A percentile compares a stretch with the other conserved stretches of the same genome.
Conservation (phyloP, 257 asterid species). For the Solanum commersonii region DNA sequence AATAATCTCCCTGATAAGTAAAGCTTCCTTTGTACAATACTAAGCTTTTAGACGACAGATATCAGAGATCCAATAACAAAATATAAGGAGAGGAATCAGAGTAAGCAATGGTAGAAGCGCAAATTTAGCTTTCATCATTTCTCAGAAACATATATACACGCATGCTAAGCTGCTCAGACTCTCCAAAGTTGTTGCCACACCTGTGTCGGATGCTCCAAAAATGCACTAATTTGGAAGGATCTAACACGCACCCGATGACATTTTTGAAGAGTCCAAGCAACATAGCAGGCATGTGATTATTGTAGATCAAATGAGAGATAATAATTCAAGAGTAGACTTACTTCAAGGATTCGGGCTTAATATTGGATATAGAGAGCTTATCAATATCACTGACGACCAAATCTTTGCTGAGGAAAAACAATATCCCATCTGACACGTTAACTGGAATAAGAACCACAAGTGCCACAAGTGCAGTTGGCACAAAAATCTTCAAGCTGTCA, state of each 20-base stretch:
- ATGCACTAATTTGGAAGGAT: too few species aligned
- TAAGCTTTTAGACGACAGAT: not conserved
- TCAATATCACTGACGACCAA: conserved; percentile 91
- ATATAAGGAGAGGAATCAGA: not conserved
- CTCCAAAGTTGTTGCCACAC: too few species aligned
- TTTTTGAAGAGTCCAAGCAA: too few species aligned
- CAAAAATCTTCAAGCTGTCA: conserved; percentile 72
- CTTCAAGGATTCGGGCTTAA: conserved; percentile 67
- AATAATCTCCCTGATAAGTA: not conserved
- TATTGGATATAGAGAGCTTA: conserved; percentile 94
- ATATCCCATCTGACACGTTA: conserved; percentile 64
- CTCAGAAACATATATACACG: not conserved
- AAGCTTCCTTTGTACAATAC: not conserved
- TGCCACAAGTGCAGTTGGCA: conserved; percentile 70
- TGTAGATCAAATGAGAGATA: not conserved
- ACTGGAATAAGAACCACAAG: conserved; percentile 89
- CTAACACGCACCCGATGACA: too few species aligned
- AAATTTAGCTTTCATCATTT: not conserved
- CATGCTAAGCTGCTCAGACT: not conserved
- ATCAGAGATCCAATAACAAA: not conserved
- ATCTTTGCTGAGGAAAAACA: conserved; percentile 58
- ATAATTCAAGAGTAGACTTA: conserved; percentile 25
- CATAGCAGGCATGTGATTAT: not conserved
- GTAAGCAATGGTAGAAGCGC: not conserved
- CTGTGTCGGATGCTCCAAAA: too few species aligned